Conservation (phyloP, 2,329 filamentous ascomycete genomes). For the Trichophyton benhamiae region DNA sequence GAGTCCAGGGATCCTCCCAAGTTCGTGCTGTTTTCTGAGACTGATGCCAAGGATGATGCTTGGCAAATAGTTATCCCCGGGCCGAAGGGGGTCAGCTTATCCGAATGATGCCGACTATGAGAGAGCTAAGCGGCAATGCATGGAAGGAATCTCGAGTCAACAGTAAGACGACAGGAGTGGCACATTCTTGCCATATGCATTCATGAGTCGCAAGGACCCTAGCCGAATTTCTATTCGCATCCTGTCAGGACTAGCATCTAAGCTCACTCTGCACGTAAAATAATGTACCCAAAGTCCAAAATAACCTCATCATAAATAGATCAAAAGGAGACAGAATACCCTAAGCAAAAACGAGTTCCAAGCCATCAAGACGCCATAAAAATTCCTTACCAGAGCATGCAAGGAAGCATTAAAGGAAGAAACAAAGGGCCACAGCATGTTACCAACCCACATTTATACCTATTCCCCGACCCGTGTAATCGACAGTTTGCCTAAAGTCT, state of each 20-base stretch:
- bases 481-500: conserved; percentile 59
- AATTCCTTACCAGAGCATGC: not conserved
- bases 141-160: not conserved
- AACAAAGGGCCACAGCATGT: not conserved
- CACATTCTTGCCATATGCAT: not conserved
- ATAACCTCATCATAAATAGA: not conserved
- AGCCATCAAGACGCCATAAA: not conserved
- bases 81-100: not conserved
- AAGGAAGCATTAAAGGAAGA: not conserved
- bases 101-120: not conserved
- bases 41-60: not conserved
- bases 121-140: not conserved
- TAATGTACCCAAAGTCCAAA: not conserved
- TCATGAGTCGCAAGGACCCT: not conserved
- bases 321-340: not conserved
- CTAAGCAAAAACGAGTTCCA: not conserved
- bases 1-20: not conserved
- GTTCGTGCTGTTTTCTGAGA: not conserved
- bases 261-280: not conserved
- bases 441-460: conserved; percentile 47
- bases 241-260: not conserved
- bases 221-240: not conserved
- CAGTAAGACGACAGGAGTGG: not conserved
- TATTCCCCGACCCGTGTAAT: conserved; percentile 59
- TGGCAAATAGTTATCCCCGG: not conserved